Evolutionary conservation across 2,329 filamentous ascomycete species (phyloP).

Genomic region (Sporothrix mexicana): DNA sequence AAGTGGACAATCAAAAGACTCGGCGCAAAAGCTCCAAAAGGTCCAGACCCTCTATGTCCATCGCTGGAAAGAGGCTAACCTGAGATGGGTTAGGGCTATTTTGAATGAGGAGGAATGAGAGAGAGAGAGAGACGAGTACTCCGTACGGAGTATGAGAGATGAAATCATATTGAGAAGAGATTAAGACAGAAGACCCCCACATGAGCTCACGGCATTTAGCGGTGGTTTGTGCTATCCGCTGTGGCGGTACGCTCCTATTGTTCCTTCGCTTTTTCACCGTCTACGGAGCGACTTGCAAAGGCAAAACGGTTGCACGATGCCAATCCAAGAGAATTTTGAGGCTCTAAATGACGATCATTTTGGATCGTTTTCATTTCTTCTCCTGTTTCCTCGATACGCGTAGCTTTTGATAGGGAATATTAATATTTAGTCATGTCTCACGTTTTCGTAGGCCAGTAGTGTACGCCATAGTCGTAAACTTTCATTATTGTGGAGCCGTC

Average conservation of each 20-base stretch:
- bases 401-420: not conserved
- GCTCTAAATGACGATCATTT: slow-evolving; percentile 4
- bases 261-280: not conserved
- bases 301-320: not conserved
- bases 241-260: slow-evolving; percentile 10
- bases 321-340: not conserved
- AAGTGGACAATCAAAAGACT: not conserved
- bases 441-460: not conserved
- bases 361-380: not conserved
- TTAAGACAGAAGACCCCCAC: not conserved
- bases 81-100: not conserved
- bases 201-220: slow-evolving; percentile 8
- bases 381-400: not conserved
- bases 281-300: not conserved
- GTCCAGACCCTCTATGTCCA: slow-evolving; percentile 17
- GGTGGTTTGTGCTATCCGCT: not conserved
- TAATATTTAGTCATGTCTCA: not conserved
- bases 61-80: not conserved
- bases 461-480: no score
- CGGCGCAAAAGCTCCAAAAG: not conserved
- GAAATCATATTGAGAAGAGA: no score
- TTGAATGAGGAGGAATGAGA: no score
- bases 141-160: not conserved
- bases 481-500: no score
- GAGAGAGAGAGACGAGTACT: no score